phyloP scores from a whole-genome alignment of 345 rosid genomes.

The Turnera subulata region DNA sequence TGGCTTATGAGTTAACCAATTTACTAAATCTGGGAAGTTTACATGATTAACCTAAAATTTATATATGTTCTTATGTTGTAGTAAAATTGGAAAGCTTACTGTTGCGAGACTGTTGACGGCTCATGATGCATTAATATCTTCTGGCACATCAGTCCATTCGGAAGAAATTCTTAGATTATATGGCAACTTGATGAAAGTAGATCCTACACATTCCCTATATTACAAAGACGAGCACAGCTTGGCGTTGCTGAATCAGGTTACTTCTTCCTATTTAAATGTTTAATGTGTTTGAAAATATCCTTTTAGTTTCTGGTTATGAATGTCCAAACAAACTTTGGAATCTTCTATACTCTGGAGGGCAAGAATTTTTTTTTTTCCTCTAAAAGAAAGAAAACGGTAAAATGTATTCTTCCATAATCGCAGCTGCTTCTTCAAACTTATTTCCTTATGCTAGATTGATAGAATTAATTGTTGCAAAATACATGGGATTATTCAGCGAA shows the following conservation, averaged over 20 bases:
- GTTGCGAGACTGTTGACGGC: slow-evolving; percentile 86
- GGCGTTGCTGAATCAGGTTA: slow-evolving; percentile 64
- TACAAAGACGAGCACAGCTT: slow-evolving; percentile 74
- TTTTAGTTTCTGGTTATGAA: not conserved
- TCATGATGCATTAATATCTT: slow-evolving; percentile 37
- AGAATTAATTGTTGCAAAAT: too few relatives aligned
- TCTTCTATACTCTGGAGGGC: too few relatives aligned
- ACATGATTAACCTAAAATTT: not conserved
- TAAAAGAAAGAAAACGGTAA: too few relatives aligned
- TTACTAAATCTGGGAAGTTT: slow-evolving; percentile 10
- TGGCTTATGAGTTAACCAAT: slow-evolving; percentile 8
- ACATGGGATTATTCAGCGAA: too few relatives aligned
- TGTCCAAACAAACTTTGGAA: too few relatives aligned
- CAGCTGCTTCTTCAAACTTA: too few relatives aligned
- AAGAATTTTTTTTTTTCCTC: too few relatives aligned
- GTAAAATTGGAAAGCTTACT: slow-evolving; percentile 92
- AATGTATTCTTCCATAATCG: too few relatives aligned
- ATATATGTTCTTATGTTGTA: slow-evolving; percentile 25
- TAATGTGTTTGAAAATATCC: not conserved
- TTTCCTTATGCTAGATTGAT: too few relatives aligned
- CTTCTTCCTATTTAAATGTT: slow-evolving; percentile 2
- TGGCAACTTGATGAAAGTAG: slow-evolving; percentile 61
- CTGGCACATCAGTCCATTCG: slow-evolving; percentile 36
- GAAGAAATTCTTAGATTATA: slow-evolving; percentile 65
- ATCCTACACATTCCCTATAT: slow-evolving; percentile 57